phyloP scores from a whole-genome alignment of 352 stramenopile genomes.

The Phytopythium vexans region DNA sequence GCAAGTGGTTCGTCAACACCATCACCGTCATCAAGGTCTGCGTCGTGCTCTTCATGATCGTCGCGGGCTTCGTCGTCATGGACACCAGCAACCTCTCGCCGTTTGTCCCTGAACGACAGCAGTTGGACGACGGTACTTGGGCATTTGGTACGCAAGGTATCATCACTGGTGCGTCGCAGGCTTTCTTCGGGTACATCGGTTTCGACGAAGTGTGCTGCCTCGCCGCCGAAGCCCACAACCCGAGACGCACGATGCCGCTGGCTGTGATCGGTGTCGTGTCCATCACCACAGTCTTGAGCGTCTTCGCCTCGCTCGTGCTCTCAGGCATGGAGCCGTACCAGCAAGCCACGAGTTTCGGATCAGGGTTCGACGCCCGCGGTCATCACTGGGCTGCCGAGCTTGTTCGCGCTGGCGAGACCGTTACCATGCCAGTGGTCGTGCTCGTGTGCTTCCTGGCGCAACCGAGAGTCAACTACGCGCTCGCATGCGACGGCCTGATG shows the following conservation, averaged over 20 bases:
- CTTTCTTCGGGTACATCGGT: conserved; percentile 94
- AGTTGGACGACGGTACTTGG: conserved; percentile 15
- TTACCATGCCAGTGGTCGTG: conserved; percentile 93
- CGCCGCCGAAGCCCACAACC: conserved; percentile 78
- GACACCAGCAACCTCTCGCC: conserved; percentile 79
- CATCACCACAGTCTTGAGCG: conserved; percentile 67
- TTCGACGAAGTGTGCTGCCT: conserved; percentile 95
- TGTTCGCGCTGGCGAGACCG: conserved; percentile 54
- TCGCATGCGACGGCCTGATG: conserved; percentile 92
- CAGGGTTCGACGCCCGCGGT: conserved; percentile 36
- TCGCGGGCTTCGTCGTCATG: conserved; percentile 83
- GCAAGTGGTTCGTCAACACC: conserved; percentile 88
- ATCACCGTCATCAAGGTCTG: conserved; percentile 78
- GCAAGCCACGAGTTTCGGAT: conserved; percentile 23
- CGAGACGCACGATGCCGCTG: conserved; percentile 69
- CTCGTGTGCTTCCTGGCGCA: conserved; percentile 92
- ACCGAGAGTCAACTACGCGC: conserved; percentile 90
- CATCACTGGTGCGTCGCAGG: conserved; percentile 74
- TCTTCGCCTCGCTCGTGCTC: conserved; percentile 82
- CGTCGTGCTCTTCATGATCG: conserved; percentile 92
- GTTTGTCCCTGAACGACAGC: conserved; percentile 58
- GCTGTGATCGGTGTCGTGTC: conserved; percentile 81
- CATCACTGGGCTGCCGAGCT: conserved; percentile 45
- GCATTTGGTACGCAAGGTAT: conserved; percentile 56
- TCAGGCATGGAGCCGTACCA: conserved; percentile 63